Evolutionary conservation across 139 green algal species (phyloP).

Genomic region (Zygnema circumcarinatum): DNA sequence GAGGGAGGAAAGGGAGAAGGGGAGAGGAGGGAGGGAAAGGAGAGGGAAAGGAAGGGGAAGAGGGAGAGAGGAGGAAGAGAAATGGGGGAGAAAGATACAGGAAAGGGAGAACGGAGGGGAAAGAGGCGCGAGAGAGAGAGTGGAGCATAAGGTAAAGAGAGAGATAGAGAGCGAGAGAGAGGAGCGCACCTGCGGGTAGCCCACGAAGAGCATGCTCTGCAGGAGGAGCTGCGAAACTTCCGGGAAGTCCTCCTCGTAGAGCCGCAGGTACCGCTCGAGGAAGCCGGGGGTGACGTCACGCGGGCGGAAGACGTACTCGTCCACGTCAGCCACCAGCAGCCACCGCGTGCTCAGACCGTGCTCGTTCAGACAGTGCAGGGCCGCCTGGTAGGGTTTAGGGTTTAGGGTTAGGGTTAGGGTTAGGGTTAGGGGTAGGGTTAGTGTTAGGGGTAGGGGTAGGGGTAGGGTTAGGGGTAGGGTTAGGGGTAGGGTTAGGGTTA

Average conservation of each 20-base stretch:
- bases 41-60: neutral
- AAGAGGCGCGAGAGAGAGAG: neutral
- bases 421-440: neutral
- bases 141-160: neutral
- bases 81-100: too few species aligned
- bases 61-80: neutral
- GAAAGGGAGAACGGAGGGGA: neutral
- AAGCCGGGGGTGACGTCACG: conserved; percentile 22
- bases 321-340: conserved; percentile 10
- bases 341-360: conserved; percentile 12
- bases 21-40: neutral
- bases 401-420: neutral
- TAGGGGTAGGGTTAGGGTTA: neutral
- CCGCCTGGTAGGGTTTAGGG: neutral
- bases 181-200: conserved; percentile 6
- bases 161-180: neutral
- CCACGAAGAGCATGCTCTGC: conserved; percentile 37
- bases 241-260: conserved; percentile 2
- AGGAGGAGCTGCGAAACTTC: conserved; percentile 40
- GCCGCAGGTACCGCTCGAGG: conserved; percentile 7
- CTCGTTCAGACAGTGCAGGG: conserved; percentile 18
- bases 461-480: neutral
- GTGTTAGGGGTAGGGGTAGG: neutral
- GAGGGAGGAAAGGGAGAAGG: neutral
- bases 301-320: conserved; percentile 34